Evolutionary conservation across 768 basidiomycete genomes (phyloP).

Genomic region (Gloeophyllum trabeum): DNA sequence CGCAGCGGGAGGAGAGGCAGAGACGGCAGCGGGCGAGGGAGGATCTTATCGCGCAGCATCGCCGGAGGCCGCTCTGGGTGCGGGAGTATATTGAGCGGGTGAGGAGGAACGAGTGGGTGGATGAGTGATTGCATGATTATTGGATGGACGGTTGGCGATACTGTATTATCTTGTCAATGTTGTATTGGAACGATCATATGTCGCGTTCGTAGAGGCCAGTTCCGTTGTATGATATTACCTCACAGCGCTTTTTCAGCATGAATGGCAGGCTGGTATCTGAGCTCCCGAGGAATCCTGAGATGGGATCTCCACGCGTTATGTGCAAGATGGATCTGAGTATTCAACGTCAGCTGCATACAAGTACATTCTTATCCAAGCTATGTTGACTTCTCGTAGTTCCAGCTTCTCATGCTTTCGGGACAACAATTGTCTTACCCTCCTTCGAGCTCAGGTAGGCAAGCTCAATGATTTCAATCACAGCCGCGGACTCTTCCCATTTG

Average conservation of each 20-base stretch:
- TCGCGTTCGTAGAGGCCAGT: too few relatives aligned
- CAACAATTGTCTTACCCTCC: conserved; percentile 38
- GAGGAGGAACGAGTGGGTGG: conserved; percentile 54
- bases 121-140: too few relatives aligned
- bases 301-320: too few relatives aligned
- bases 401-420: conserved; percentile 8
- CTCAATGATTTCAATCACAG: conserved; percentile 71
- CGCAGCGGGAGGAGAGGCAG: conserved; percentile 10
- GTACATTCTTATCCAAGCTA: neutral
- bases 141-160: too few relatives aligned
- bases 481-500: conserved; percentile 63
- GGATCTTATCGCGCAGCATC: conserved; percentile 36
- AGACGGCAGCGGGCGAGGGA: conserved; percentile 24
- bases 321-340: too few relatives aligned
- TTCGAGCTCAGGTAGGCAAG: conserved; percentile 55
- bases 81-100: conserved; percentile 55
- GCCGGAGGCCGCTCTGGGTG: conserved; percentile 49
- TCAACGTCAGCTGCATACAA: neutral
- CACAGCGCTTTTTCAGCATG: too few relatives aligned
- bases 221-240: too few relatives aligned
- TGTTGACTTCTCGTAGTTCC: neutral
- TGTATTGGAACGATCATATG: too few relatives aligned
- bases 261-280: too few relatives aligned
- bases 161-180: too few relatives aligned
- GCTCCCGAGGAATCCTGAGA: too few relatives aligned